Percentiles rank a stretch among this genome's conserved stretches.
Conservation (phyloP, 306 rosid species). For the Myrica gale region DNA sequence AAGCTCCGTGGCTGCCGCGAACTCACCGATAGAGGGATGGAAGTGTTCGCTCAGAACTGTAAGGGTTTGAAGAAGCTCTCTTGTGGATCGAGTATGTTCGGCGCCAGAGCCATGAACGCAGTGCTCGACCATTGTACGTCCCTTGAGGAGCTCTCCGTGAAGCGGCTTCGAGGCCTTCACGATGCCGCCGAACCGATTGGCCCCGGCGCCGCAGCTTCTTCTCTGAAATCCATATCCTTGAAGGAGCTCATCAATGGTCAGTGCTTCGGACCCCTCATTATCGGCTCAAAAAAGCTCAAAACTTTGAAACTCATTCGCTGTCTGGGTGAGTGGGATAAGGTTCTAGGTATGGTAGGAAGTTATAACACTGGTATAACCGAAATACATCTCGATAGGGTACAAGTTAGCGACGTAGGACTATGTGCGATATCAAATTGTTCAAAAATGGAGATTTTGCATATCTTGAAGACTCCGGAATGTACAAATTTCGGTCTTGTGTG, state of each 20-base stretch:
- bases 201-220: conserved; percentile 38
- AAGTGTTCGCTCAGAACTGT: conserved; percentile 54
- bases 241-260: conserved; percentile 69
- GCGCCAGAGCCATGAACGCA: conserved; percentile 58
- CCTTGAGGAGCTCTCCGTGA: conserved; percentile 74
- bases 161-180: conserved; percentile 64
- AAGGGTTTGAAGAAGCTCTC: conserved; percentile 66
- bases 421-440: conserved; percentile 52
- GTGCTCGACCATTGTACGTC: conserved; percentile 44
- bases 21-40: conserved; percentile 58
- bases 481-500: conserved; percentile 52
- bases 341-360: conserved; percentile 44
- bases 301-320: conserved; percentile 64
- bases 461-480: conserved; percentile 68
- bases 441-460: conserved; percentile 57
- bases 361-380: conserved; percentile 46
- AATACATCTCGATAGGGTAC: conserved; percentile 74
- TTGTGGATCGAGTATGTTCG: conserved; percentile 64
- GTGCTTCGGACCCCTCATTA: conserved; percentile 58
- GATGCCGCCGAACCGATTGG: conserved; percentile 43
- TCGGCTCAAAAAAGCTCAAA: conserved; percentile 57
- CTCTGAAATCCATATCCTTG: conserved; percentile 57
- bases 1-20: conserved; percentile 74
- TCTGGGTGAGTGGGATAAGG: conserved; percentile 76
- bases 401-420: conserved; percentile 74